phyloP scores from a whole-genome alignment of 192 early-diverging fungal genomes.

The Backusella macrospora region DNA sequence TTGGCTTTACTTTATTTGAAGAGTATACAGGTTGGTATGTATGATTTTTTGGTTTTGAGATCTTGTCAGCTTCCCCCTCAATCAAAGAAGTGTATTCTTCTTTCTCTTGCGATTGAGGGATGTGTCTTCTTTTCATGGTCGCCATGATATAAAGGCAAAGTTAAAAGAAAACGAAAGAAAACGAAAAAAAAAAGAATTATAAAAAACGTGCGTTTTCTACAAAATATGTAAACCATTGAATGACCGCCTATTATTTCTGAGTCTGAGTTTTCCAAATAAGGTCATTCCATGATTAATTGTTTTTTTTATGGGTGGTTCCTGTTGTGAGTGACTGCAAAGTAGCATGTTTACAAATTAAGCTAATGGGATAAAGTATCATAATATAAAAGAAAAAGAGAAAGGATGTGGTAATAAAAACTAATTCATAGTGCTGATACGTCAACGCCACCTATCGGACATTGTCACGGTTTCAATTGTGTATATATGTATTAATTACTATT shows the following conservation, averaged over 20 bases:
- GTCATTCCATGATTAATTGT: background rate
- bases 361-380: background rate
- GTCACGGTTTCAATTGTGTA: no score
- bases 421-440: no score
- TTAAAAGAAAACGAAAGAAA: background rate
- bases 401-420: no score
- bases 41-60: slow-evolving; percentile 15
- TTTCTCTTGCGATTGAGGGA: slow-evolving; percentile 18
- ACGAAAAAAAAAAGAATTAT: background rate
- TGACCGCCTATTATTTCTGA: background rate
- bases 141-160: slow-evolving; percentile 13
- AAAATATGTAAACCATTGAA: background rate
- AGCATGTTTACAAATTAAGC: background rate
- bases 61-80: background rate
- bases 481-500: no score
- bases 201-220: slow-evolving; percentile 11
- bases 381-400: no score
- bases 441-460: no score
- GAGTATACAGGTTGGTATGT: slow-evolving; percentile 42
- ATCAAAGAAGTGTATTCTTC: background rate
- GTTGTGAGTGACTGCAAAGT: background rate
- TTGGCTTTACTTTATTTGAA: slow-evolving; percentile 49
- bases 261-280: slow-evolving; percentile 1
- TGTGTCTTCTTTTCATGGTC: slow-evolving; percentile 39
- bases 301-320: background rate